Conservation (phyloP, 2,329 filamentous ascomycete species). For the Cladosporium sp. region DNA sequence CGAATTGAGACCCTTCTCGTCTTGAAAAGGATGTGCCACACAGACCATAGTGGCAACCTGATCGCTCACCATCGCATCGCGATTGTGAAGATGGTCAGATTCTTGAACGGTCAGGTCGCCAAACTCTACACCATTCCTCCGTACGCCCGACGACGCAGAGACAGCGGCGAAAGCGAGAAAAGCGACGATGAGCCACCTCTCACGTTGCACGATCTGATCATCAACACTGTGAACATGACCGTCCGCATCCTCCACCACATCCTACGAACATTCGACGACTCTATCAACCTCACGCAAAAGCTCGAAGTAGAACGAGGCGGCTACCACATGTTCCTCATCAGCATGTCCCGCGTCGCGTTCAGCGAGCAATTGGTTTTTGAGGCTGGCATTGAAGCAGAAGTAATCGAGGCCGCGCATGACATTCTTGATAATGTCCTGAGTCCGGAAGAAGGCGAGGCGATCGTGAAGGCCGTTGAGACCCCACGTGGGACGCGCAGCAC, state of each 20-base stretch:
- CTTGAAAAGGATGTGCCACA: constrained; percentile 53
- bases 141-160: background rate
- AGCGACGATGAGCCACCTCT: constrained; percentile 12
- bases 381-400: constrained; percentile 67
- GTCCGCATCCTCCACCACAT: constrained; percentile 58
- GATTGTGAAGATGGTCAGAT: constrained; percentile 67
- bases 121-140: constrained; percentile 43
- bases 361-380: constrained; percentile 74
- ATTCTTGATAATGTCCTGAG: constrained; percentile 75
- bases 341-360: constrained; percentile 78
- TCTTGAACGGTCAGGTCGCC: constrained; percentile 67
- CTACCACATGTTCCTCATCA: constrained; percentile 74
- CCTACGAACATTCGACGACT: constrained; percentile 49
- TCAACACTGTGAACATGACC: constrained; percentile 51
- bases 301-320: constrained; percentile 64
- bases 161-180: constrained; percentile 15
- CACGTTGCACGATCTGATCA: constrained; percentile 34
- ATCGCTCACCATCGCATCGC: constrained; percentile 63
- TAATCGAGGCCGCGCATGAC: constrained; percentile 72
- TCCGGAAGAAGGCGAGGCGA: constrained; percentile 66
- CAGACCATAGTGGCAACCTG: constrained; percentile 56
- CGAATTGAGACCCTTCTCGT: constrained; percentile 42
- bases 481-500: constrained; percentile 21
- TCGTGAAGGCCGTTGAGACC: constrained; percentile 42
- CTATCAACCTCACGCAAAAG: constrained; percentile 63